phyloP scores from a whole-genome alignment of 768 basidiomycete genomes.

The Crassisporium funariophilum region DNA sequence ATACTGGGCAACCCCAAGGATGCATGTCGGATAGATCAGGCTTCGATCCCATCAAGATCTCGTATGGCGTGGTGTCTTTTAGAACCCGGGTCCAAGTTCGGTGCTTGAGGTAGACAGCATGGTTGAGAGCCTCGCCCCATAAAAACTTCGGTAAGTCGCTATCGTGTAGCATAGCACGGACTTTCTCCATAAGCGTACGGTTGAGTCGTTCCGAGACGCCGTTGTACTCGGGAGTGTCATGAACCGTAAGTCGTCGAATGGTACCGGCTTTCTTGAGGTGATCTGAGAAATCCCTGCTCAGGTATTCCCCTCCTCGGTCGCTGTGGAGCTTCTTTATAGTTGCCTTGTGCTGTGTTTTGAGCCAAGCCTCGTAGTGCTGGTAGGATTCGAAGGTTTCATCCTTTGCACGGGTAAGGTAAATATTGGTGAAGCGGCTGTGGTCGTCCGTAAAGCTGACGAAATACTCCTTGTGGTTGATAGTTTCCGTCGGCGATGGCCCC shows the following conservation, averaged over 20 bases:
- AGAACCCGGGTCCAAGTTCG: constrained; percentile 11
- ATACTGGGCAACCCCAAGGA: constrained; percentile 16
- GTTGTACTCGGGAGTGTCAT: constrained; percentile 33
- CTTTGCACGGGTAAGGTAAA: constrained; percentile 28
- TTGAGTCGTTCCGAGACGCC: constrained; percentile 41
- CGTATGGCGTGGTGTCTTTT: constrained; percentile 12
- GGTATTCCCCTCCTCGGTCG: constrained; percentile 35
- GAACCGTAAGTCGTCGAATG: constrained; percentile 1
- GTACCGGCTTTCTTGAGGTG: constrained; percentile 7
- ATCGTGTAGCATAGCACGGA: constrained; percentile 31
- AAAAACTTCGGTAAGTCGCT: constrained; percentile 29
- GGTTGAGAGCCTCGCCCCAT: constrained; percentile 25
- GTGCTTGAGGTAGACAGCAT: constrained; percentile 17
- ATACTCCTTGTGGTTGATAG: neutral
- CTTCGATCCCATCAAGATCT: constrained; percentile 11
- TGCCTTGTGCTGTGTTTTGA: constrained; percentile 26
- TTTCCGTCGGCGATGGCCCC: constrained; percentile 6
- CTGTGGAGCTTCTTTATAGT: constrained; percentile 35
- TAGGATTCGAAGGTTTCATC: constrained; percentile 27
- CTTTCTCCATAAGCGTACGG: constrained; percentile 23
- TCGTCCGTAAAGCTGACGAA: neutral
- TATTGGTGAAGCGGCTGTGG: neutral
- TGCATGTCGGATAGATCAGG: constrained; percentile 16
- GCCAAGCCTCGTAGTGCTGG: constrained; percentile 24
- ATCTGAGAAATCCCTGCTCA: constrained; percentile 3